Base-by-base conservation (phyloP, 1,284 basidiomycete genomes). In the Phenoliferia sp. region DNA sequence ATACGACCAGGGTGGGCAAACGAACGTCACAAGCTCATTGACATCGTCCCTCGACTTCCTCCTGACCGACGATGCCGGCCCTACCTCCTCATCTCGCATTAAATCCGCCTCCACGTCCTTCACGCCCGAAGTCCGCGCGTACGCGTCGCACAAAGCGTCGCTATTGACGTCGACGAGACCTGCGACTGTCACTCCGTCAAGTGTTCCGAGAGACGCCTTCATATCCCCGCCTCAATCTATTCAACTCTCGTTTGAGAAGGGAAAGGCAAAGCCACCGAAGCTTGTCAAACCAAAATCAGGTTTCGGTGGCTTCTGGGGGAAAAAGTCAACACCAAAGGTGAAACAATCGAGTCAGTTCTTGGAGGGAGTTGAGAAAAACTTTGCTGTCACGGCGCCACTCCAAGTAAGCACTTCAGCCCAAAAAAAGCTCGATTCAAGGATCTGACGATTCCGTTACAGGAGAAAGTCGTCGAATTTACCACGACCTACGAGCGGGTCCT, bases 21-120 rank as follows among this genome's bases (percentile, higher is more conserved):
- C 61, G 16, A 66, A 69, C 58, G 22, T 70, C 44, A 68, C 68
- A 6, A 50, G 55, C 17, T 57, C 62, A 17, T 58, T 56, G 3
- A 59, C 63, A 1, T 65, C 58, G 16, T 56, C 57, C 57, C 39
- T 69, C 22, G 62, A 64, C 50, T 59, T 69, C 29, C 59, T 67
- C 7, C 59, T 63, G 19, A 34, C 67, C 7, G 58, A 52, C n/a
- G 63, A 69, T 26, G 61, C 64, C 3, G 26, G 29, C 3, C 28
- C 61, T 28, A 32, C 56, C 17, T 16, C 28, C 6, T 32, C 31
- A 15, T 19, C 31, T 2, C 16, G 17, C 55, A 57, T 36, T 63
- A 44, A 52, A 26, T 2, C 63, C 15, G 58, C 67, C 54, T 61
- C 63, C 22, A 61, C 58, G 15, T 60, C 63, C 5, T 64, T 70